These are phyloP conservation scores for Aspergillus terreus DNA, from an alignment of 2,329 filamentous ascomycete species.

Conservation along the genomic window DNA sequence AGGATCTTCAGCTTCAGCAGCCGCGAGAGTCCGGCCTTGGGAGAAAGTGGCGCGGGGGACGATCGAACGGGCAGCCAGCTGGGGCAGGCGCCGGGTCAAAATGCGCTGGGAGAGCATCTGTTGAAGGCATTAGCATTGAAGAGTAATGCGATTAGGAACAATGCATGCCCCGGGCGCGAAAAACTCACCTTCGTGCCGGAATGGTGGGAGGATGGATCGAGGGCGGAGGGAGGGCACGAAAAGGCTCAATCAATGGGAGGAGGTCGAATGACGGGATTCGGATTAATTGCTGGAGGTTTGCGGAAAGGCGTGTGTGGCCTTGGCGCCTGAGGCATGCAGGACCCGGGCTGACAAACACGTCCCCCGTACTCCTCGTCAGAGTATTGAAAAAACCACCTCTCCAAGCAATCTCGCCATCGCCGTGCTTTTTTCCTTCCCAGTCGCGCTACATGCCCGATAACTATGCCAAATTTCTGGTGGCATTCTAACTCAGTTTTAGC, in stretches of 20 bases:
- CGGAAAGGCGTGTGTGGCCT: constrained; percentile 12
- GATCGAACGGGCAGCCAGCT: constrained; percentile 35
- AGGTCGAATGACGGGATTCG: constrained; percentile 22
- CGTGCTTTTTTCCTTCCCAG: constrained; percentile 33
- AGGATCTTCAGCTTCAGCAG: constrained; percentile 40
- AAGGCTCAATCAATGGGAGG: constrained; percentile 19
- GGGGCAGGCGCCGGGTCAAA: constrained; percentile 40
- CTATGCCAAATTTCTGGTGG: constrained; percentile 42
- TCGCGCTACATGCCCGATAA: constrained; percentile 41
- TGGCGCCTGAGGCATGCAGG: constrained; percentile 12
- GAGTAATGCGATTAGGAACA: not conserved
- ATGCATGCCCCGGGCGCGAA: not conserved
- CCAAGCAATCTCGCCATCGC: constrained; percentile 32
- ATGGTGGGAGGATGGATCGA: constrained; percentile 8
- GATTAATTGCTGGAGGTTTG: constrained; percentile 27
- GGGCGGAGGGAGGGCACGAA: constrained; percentile 16
- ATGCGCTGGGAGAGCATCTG: constrained; percentile 46
- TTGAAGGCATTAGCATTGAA: constrained; percentile 19
- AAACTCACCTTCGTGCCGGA: constrained; percentile 26
- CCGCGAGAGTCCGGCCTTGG: constrained; percentile 35
- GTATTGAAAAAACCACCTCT: constrained; percentile 39
- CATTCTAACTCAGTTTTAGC: constrained; percentile 25
- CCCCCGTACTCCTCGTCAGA: constrained; percentile 24
- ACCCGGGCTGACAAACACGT: constrained; percentile 28
- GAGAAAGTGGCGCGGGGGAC: constrained; percentile 42